A percentile compares a stretch with the other conserved stretches of the same genome.
These are phyloP conservation scores for Colletotrichum lini DNA, from an alignment of 2,329 filamentous ascomycete genomes.

Conservation along the genomic window DNA sequence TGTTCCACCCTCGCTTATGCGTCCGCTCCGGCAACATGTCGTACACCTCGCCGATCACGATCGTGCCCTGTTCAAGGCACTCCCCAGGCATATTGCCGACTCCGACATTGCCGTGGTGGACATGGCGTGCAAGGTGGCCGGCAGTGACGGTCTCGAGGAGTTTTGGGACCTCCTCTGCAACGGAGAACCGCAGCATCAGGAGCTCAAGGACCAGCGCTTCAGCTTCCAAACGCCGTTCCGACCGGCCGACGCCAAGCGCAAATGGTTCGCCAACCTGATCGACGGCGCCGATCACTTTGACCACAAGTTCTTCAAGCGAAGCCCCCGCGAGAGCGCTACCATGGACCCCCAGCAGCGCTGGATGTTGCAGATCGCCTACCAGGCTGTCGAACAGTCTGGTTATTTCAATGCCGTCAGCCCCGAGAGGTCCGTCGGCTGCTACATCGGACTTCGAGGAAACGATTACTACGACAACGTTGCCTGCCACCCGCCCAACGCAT, in stretches of 20 bases:
- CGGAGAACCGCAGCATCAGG: constrained; percentile 35
- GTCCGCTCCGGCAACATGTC: constrained; percentile 44
- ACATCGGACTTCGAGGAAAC: constrained; percentile 48
- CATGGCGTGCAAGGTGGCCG: constrained; percentile 59
- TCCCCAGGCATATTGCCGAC: neutral
- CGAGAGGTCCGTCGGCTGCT: constrained; percentile 52
- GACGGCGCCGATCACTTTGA: constrained; percentile 51
- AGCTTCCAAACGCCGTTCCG: constrained; percentile 3
- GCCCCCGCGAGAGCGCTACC: constrained; percentile 44
- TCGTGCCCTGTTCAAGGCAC: neutral
- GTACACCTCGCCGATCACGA: constrained; percentile 41
- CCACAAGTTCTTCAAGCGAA: constrained; percentile 57
- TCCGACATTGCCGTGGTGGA: constrained; percentile 55
- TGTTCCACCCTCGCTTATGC: constrained; percentile 52
- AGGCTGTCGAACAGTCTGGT: constrained; percentile 52
- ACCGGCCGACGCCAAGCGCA: constrained; percentile 1
- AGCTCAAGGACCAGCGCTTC: constrained; percentile 1
- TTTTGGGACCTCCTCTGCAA: constrained; percentile 51
- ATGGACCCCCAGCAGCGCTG: constrained; percentile 59
- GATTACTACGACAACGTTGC: constrained; percentile 61
- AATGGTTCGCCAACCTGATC: constrained; percentile 46
- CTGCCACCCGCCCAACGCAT: constrained; percentile 53
- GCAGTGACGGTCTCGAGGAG: constrained; percentile 53
- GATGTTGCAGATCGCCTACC: constrained; percentile 57
- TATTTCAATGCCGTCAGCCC: constrained; percentile 38